Evolutionary conservation across 176 grass and related monocot genomes (phyloP).

Genomic region (Avena sativa): DNA sequence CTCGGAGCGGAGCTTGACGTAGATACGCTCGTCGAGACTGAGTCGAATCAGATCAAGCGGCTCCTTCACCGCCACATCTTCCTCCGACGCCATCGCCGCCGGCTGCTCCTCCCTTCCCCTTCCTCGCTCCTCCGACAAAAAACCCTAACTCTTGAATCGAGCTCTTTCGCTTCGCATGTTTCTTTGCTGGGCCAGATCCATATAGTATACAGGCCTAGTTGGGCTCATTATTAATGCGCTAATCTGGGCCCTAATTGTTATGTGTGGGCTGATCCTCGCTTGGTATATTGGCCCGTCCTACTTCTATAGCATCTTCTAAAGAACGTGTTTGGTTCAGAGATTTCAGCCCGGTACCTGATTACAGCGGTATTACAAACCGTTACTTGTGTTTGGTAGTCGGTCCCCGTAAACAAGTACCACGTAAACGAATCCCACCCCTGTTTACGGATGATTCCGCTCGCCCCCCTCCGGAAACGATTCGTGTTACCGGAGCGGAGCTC

Average conservation of each 20-base stretch:
- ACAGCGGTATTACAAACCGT: too few relatives aligned
- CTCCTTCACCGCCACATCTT: constrained; percentile 96
- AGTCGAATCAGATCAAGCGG: constrained; percentile 97
- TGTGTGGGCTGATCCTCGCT: background rate
- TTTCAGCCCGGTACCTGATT: too few relatives aligned
- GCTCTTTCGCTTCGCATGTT: too few relatives aligned
- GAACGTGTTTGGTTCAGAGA: too few relatives aligned
- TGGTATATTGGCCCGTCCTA: background rate
- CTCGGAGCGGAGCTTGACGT: constrained; percentile 96
- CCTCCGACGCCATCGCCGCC: constrained; percentile 57
- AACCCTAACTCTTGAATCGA: constrained; percentile 34
- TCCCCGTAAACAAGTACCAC: too few relatives aligned
- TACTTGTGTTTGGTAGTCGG: too few relatives aligned
- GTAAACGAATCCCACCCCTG: too few relatives aligned
- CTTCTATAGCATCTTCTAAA: too few relatives aligned
- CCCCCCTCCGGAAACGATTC: too few relatives aligned
- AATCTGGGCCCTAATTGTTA: background rate
- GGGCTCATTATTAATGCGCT: background rate
- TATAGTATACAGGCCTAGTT: background rate
- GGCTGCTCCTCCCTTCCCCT: background rate
- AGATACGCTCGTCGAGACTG: constrained; percentile 99
- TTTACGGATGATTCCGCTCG: too few relatives aligned
- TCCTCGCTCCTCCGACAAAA: background rate
- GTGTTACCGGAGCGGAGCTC: too few relatives aligned
- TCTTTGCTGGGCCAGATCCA: background rate